Evolutionary conservation across 2,329 filamentous ascomycete species (phyloP), one percentile per base, ranked within the genome.

Genomic region (Colletotrichum zoysiae): DNA sequence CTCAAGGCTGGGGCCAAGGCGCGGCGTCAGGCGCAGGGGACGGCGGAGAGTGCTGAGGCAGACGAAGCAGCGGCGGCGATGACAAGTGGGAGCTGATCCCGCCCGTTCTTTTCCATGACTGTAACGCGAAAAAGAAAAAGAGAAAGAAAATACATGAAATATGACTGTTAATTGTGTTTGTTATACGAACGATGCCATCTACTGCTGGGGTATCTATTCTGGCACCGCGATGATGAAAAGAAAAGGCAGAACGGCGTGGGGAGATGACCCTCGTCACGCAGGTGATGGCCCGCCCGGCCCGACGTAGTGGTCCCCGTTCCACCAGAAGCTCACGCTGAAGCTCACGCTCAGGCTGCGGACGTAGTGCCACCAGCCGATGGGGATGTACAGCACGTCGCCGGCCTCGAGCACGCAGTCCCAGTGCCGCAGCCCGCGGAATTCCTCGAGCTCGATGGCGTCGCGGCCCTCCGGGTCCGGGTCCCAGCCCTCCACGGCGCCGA

Each of bases 301-400:
- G 30, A 23, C 26, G 42, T 26, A 44, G 33, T 74, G 68, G 51
- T 72, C 62, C 35, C 73, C 73, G 23, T 93, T 92, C 93, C 94
- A 99, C 96, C 96, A 99, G 78, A 98, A 98, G 78, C 95, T 98
- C 16, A 98, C 95, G 76, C 95, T 98, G 78, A 97, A 95, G 78
- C 95, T 97, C 26, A 93, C 89, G 68, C 90, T 94, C 77, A 98
- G 79, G 61, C 94, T 94, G 71, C 93, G 87, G 4, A 98, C 93
- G 81, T 98, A 98, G 84, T 99, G 96, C 96, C 96, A 99, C 95
- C 96, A 99, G 0, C 95, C 96, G 6, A 94, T 87, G 0, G 96
- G 96, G 65, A 99, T 93, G 79, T 97, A 96, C 65, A 99, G 79
- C 74, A 91, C 92, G 65, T 99, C 95, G 0, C 95, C 96, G 0